Evolutionary conservation across 1,139 yeast species (phyloP).

Genomic region (Zygosaccharomyces sapae): DNA sequence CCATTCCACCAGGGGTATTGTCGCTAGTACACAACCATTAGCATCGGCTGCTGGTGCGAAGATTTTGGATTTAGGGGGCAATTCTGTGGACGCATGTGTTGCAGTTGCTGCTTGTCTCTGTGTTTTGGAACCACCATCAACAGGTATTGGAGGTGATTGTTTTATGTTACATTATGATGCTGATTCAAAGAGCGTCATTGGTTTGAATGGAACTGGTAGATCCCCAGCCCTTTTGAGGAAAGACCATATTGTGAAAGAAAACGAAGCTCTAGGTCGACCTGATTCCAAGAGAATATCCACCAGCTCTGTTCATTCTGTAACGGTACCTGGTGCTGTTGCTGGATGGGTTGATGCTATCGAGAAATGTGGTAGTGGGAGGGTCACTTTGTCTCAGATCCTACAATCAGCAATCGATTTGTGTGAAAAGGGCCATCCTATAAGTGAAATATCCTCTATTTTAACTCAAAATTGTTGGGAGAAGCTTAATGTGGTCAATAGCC

Average conservation of each 20-base stretch:
- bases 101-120: constrained; percentile 75
- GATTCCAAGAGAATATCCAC: constrained; percentile 38
- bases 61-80: constrained; percentile 68
- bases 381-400: constrained; percentile 54
- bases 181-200: constrained; percentile 49
- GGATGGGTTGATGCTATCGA: constrained; percentile 71
- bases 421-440: constrained; percentile 61
- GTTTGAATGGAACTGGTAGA: constrained; percentile 75
- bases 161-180: constrained; percentile 61
- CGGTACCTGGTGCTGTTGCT: constrained; percentile 75
- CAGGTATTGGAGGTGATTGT: constrained; percentile 83
- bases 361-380: constrained; percentile 70
- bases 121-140: constrained; percentile 70
- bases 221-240: constrained; percentile 49
- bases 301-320: constrained; percentile 55
- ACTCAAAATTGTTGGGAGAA: constrained; percentile 42
- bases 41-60: constrained; percentile 73
- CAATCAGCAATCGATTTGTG: constrained; percentile 72
- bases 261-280: not conserved
- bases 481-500: constrained; percentile 21
- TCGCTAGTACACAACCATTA: constrained; percentile 69
- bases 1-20: constrained; percentile 70
- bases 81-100: constrained; percentile 72
- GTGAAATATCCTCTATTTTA: constrained; percentile 52
- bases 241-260: not conserved